These are phyloP conservation scores for Pseudocercospora eumusae DNA, from an alignment of 2,329 filamentous ascomycete genomes.

Conservation along the genomic window DNA sequence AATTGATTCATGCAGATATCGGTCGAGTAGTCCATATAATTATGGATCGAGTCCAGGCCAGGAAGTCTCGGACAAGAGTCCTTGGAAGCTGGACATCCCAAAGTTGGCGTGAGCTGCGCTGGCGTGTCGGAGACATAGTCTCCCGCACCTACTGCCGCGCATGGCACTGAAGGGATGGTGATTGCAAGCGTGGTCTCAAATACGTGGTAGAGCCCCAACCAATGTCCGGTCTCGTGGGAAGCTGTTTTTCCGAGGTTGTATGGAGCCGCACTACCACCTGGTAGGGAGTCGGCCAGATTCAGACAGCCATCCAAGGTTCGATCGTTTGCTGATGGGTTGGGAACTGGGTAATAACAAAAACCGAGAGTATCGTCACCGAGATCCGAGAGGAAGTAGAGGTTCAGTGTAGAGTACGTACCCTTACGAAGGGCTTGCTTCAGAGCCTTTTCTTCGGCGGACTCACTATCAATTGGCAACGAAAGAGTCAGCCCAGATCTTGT, in stretches of 20 bases:
- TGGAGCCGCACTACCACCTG: constrained; percentile 47
- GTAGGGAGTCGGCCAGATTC: constrained; percentile 55
- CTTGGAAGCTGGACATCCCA: constrained; percentile 52
- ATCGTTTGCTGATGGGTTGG: constrained; percentile 44
- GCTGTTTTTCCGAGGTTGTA: constrained; percentile 49
- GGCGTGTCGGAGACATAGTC: constrained; percentile 48
- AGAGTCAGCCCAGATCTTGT: background rate
- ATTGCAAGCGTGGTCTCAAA: constrained; percentile 37
- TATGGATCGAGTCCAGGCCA: constrained; percentile 54
- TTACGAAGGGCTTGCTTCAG: constrained; percentile 57
- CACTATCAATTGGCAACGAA: constrained; percentile 14
- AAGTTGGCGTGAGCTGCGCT: constrained; percentile 42
- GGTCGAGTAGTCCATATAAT: constrained; percentile 53
- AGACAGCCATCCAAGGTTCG: constrained; percentile 55
- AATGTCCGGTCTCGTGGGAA: constrained; percentile 48
- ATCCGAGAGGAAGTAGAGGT: constrained; percentile 60
- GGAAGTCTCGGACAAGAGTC: constrained; percentile 49
- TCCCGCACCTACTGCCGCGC: constrained; percentile 43
- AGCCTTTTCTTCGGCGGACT: constrained; percentile 40
- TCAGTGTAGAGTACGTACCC: constrained; percentile 55
- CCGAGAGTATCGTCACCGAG: constrained; percentile 39
- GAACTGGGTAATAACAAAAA: constrained; percentile 35
- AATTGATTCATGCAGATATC: constrained; percentile 22
- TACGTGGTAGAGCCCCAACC: constrained; percentile 42
- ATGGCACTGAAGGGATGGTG: constrained; percentile 1